Conservation (phyloP, 2,329 filamentous ascomycete species). For the Curvularia spicifera region DNA sequence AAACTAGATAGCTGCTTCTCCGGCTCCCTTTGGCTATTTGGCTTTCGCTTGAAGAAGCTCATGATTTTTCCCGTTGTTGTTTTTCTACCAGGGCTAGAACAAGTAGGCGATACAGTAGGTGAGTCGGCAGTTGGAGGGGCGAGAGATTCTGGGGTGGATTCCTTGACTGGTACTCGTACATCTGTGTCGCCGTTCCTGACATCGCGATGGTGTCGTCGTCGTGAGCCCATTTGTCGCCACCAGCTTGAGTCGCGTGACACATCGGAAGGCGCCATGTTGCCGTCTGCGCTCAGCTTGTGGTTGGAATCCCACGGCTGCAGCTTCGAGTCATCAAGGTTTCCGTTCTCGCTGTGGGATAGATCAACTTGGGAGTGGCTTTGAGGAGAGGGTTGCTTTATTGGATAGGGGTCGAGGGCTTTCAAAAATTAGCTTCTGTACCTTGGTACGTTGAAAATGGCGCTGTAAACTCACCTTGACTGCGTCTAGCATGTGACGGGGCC, state of each 20-base stretch:
- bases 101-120: slow-evolving; percentile 30
- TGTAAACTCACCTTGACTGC: slow-evolving; percentile 43
- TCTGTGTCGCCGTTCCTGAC: slow-evolving; percentile 41
- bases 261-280: slow-evolving; percentile 39
- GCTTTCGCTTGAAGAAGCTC: slow-evolving; percentile 47
- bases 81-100: slow-evolving; percentile 34
- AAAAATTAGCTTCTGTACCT: slow-evolving; percentile 9
- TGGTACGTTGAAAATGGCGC: slow-evolving; percentile 17
- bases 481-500: slow-evolving; percentile 44
- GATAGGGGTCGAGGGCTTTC: slow-evolving; percentile 42
- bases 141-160: slow-evolving; percentile 27
- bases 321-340: slow-evolving; percentile 42
- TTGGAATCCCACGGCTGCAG: slow-evolving; percentile 40
- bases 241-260: slow-evolving; percentile 41
- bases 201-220: slow-evolving; percentile 35
- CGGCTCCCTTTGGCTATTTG: slow-evolving; percentile 35
- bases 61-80: slow-evolving; percentile 45
- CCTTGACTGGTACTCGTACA: slow-evolving; percentile 31
- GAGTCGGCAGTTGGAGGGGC: slow-evolving; percentile 34
- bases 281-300: slow-evolving; percentile 48
- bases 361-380: slow-evolving; percentile 47
- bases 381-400: slow-evolving; percentile 36
- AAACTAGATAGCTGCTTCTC: slow-evolving; percentile 46
- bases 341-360: slow-evolving; percentile 40
- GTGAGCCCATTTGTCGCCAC: slow-evolving; percentile 46